Percentiles rank a stretch among this genome's conserved stretches.
Evolutionary conservation across 2,329 filamentous ascomycete genomes (phyloP).

Genomic region (Incumbomyces delicatus): DNA sequence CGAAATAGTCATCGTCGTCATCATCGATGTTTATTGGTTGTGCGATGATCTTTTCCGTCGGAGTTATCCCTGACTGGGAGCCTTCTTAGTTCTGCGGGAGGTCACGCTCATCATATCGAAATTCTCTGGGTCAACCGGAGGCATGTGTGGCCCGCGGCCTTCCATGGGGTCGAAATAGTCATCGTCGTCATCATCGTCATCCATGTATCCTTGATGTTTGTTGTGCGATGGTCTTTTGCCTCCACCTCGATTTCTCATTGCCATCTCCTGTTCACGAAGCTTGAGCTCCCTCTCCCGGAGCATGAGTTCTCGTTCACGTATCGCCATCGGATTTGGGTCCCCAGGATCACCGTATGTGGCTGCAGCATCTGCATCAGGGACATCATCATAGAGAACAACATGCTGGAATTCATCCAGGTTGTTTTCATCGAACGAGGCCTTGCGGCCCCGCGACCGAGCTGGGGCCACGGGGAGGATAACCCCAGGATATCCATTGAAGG

Average conservation of each 20-base stretch:
- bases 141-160: slow-evolving; percentile 45
- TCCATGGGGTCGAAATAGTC: slow-evolving; percentile 74
- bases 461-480: slow-evolving; percentile 43
- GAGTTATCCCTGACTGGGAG: slow-evolving; percentile 60
- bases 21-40: slow-evolving; percentile 57
- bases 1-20: slow-evolving; percentile 80
- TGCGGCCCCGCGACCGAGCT: slow-evolving; percentile 57
- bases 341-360: slow-evolving; percentile 42
- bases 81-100: slow-evolving; percentile 76
- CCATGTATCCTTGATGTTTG: slow-evolving; percentile 41
- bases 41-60: slow-evolving; percentile 48
- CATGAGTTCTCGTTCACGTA: slow-evolving; percentile 78
- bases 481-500: slow-evolving; percentile 54
- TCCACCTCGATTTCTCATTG: slow-evolving; percentile 49
- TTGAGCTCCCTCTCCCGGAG: slow-evolving; percentile 80
- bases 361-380: slow-evolving; percentile 54
- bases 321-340: slow-evolving; percentile 27
- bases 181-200: slow-evolving; percentile 85
- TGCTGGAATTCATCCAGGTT: slow-evolving; percentile 87
- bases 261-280: slow-evolving; percentile 71
- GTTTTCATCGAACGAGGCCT: slow-evolving; percentile 72
- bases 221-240: slow-evolving; percentile 40
- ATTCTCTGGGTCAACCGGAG: slow-evolving; percentile 78
- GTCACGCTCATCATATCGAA: slow-evolving; percentile 99
- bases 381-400: slow-evolving; percentile 81